Evolutionary conservation across 306 rosid species (phyloP), one percentile per base, ranked within the genome.

Genomic region (Cotoneaster glaucophyllus): DNA sequence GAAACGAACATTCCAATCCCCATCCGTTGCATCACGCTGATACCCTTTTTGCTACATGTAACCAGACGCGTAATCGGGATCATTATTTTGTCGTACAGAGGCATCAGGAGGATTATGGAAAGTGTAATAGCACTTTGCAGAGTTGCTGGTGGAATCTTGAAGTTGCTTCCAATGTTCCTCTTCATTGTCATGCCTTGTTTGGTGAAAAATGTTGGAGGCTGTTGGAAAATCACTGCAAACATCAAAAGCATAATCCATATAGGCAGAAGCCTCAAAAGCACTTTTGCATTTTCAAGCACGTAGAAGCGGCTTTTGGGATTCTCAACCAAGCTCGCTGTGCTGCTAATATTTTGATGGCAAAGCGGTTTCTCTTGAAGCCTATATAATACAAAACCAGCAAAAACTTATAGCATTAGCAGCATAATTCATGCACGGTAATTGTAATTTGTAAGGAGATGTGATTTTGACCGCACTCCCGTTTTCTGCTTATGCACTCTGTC

Each of bases 181-280:
- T 90, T 81, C 99, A 95, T 95, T 68, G 97, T 86, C 96, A 88
- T 90, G 62, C 99, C 99, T 88, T 95, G 99, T 73, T 95, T 95
- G 26, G 99, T 95, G 81, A 90, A 95, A 66, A 95, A 95, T 7
- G 99, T 92, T 2, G 91, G 86, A 8, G 99, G 97, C 54, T 87
- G 93, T 24, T 92, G 97, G 64, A 92, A 95, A 39, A 95, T 92
- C 63, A 95, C 97, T 31, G 99, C 99, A 70, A 92, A 92, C 97
- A 90, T 89, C 4, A 95, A 89, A 73, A 95, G 97, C 92, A 89
- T 85, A 71, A 93, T 84, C 99, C 97, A 95, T 45, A 95, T 95
- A 11, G 99, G 97, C 18, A 92, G 56, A 41, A 92, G 91, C 80
- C 92, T 68, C 52, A 90, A 79, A 39, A 92, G 79, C 43, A 83